phyloP scores from a whole-genome alignment of 108 stramenopile genomes.

The Poteriospumella lacustris region DNA sequence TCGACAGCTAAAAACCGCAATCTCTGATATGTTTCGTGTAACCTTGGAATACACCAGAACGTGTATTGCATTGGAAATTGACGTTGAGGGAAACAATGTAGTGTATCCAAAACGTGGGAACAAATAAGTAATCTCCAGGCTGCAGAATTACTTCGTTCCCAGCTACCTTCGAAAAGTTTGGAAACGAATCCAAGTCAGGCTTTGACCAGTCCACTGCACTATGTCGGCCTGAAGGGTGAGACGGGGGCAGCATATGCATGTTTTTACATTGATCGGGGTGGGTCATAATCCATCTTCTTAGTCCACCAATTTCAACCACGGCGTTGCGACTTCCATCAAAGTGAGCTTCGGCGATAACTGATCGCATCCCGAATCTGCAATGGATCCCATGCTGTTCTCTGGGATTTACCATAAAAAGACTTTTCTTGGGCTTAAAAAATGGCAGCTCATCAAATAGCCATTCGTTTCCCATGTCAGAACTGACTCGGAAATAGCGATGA shows the following conservation, averaged over 20 bases:
- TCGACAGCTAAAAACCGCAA: constrained; percentile 32
- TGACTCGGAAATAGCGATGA: constrained; percentile 88
- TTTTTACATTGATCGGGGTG: constrained; percentile 78
- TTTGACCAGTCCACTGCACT: constrained; percentile 78
- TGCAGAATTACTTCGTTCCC: constrained; percentile 85
- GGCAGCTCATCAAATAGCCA: constrained; percentile 78
- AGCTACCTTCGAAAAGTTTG: constrained; percentile 59
- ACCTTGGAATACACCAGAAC: constrained; percentile 35
- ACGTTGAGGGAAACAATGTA: constrained; percentile 80
- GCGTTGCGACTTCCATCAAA: constrained; percentile 83
- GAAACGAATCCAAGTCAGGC: constrained; percentile 69
- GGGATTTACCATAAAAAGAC: constrained; percentile 80
- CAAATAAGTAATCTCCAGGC: constrained; percentile 85
- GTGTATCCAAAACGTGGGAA: constrained; percentile 94
- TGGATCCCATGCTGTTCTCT: constrained; percentile 79
- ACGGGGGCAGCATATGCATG: constrained; percentile 65
- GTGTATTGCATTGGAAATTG: constrained; percentile 94
- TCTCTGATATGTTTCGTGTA: not conserved
- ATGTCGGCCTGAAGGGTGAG: constrained; percentile 39
- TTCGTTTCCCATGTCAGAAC: constrained; percentile 42
- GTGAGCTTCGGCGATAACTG: constrained; percentile 82
- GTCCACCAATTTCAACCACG: constrained; percentile 70
- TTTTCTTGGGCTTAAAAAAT: constrained; percentile 64
- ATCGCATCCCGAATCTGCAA: constrained; percentile 89
- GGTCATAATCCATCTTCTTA: constrained; percentile 76